Evolutionary conservation across 768 basidiomycete species (phyloP), one percentile per base, ranked within the genome.

Genomic region (Coprinellus micaceus): DNA sequence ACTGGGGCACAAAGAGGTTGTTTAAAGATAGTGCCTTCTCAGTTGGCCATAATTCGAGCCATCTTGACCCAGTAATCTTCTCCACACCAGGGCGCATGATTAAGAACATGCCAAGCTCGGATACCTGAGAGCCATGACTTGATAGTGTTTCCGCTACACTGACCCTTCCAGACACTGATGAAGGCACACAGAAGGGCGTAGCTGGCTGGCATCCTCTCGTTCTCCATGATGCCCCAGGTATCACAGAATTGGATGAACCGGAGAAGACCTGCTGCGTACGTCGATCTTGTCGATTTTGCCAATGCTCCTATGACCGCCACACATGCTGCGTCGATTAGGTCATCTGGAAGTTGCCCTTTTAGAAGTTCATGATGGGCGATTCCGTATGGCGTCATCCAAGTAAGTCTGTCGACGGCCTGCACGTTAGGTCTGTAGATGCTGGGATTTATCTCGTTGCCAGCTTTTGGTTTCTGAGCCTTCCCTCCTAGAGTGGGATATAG

Each of bases 1-100:
- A 77, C 71, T 0, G 75, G 77, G 0, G 67, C 58, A 0, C 71
- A 61, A 5, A 60, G 65, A 0, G 66, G 56, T 0, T 58, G 48
- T 10, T 54, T 54, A 56, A 60, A 24, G 29, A 15, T 0, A 57
- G 69, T 43, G 36, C 66, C 63, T 48, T 55, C 49, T 61, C 73
- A 61, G 46, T 44, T 56, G 7, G 68, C 55, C 1, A 63, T 21
- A 10, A 45, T 36, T 0, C 56, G 53, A 0, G 62, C 59, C 0
- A 67, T 46, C 2, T 63, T 50, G 0, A 71, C 58, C 63, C 64
- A 66, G 1, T 62, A 43, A 19, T 69, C 63, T 7, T 66, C 66
- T 1, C 73, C 71, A 29, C 59, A 17, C 78, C 77, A 78, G 0
- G 60, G 63, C 1, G 75, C 74, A 6, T 64, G 49, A 29, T 75